A percentile compares a stretch with the other conserved stretches of the same genome.
Evolutionary conservation across 1,139 yeast genomes (phyloP).

Genomic region (Candida sp.): DNA sequence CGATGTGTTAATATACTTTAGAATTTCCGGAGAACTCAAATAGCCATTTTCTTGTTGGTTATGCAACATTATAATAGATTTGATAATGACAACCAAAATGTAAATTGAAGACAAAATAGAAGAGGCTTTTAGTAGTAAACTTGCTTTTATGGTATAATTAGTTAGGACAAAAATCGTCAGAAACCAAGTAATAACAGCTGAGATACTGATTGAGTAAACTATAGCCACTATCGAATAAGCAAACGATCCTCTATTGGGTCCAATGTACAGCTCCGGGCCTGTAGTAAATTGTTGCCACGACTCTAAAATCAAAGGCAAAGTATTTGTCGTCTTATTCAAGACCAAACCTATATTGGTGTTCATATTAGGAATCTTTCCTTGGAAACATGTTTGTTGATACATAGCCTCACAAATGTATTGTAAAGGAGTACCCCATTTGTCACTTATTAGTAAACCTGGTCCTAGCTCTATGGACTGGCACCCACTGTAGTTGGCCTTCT

Average conservation of each 20-base stretch:
- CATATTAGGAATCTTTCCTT: slow-evolving; percentile 37
- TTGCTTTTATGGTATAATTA: slow-evolving; percentile 57
- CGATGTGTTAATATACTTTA: slow-evolving; percentile 45
- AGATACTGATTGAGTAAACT: slow-evolving; percentile 58
- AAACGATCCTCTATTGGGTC: slow-evolving; percentile 36
- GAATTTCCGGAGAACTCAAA: slow-evolving; percentile 49
- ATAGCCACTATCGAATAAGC: slow-evolving; percentile 58
- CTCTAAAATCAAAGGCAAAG: slow-evolving; percentile 35
- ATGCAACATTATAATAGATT: slow-evolving; percentile 42
- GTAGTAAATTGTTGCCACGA: slow-evolving; percentile 41
- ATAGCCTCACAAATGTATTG: slow-evolving; percentile 19
- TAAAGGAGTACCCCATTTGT: slow-evolving; percentile 13
- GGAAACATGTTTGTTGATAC: slow-evolving; percentile 37
- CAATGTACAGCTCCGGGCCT: slow-evolving; percentile 10
- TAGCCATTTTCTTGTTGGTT: slow-evolving; percentile 54
- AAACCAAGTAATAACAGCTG: slow-evolving; percentile 64
- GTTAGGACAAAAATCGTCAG: slow-evolving; percentile 63
- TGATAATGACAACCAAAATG: slow-evolving; percentile 47
- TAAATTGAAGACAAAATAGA: slow-evolving; percentile 52
- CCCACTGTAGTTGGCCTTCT: slow-evolving; percentile 23
- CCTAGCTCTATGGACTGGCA: slow-evolving; percentile 28
- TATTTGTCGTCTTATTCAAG: slow-evolving; percentile 19
- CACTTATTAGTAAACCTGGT: slow-evolving; percentile 33
- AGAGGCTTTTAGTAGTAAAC: slow-evolving; percentile 41
- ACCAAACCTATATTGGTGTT: slow-evolving; percentile 37